Base-by-base conservation (phyloP, 1,284 basidiomycete genomes). In the Wallemia mellicola region DNA sequence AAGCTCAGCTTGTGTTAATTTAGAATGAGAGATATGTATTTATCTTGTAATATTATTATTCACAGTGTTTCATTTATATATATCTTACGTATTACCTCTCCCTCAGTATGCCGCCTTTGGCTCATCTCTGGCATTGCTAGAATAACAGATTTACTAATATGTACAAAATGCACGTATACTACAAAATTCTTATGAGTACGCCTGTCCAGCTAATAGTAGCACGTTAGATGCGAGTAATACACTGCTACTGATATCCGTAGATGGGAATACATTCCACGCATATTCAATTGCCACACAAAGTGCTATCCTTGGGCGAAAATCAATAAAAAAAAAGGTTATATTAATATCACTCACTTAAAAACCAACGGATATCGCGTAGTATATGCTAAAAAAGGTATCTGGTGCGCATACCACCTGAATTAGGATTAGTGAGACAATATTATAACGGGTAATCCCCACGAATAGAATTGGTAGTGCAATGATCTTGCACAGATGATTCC, bases 401-500 rank as follows among this genome's bases (percentile, higher is more conserved):
- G 86, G 63, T 88, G 83, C 14, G 84, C 87, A 69, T 96, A 96
- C 94, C 38, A 48, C 19, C 38, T 48, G 38, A 11, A 5, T 5
- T 48, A 5, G 22, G 19, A 48, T 48, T 11, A 48, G 38, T 22
- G 5, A 48, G 14, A 48, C 38, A 48, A 48, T 11, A 11, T n/a
- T n/a, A n/a, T n/a, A n/a, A n/a, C n/a, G n/a, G n/a, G n/a, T 3
- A 48, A 11, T n/a, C 14, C 38, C n/a, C 92, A 98, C 2, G 84
- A 82, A 69, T 95, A 95, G 71, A 99, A 99, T 66, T 99, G 92
- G 69, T 96, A 98, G 69, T 99, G 92, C 60, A 99, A 72, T 17
- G 89, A 94, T n/a, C 94, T 79, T 17, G 94, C 86, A 68, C 85
- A 95, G 2, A 85, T 65, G 28, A 98, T 82, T 24, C 92, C 92